phyloP scores from a whole-genome alignment of 257 asterid species.

The Solanum stenotomum region DNA sequence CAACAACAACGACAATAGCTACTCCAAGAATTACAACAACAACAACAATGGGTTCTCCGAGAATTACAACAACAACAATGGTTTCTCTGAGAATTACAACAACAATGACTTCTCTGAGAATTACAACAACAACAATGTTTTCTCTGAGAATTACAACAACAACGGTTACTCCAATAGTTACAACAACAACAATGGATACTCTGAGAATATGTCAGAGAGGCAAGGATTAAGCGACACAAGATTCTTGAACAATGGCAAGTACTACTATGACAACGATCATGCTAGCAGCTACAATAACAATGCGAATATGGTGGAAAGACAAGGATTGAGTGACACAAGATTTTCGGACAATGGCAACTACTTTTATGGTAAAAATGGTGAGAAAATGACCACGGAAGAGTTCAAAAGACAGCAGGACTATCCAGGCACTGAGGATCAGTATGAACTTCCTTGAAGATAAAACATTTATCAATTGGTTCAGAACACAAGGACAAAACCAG shows the following conservation, averaged over 20 bases:
- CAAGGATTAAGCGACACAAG: slow-evolving; percentile 59
- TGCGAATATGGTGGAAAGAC: background rate
- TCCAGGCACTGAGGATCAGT: slow-evolving; percentile 20
- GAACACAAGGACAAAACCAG: background rate
- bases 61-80: background rate
- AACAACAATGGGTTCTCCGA: background rate
- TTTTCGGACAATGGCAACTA: background rate
- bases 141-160: background rate
- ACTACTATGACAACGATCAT: slow-evolving; percentile 6
- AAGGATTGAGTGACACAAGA: background rate
- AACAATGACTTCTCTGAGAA: background rate
- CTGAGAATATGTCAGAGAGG: slow-evolving; percentile 5
- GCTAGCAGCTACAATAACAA: background rate
- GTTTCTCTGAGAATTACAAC: background rate
- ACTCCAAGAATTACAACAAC: background rate
- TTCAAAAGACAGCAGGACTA: slow-evolving; percentile 45
- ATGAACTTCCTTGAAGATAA: slow-evolving; percentile 28
- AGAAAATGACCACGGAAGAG: slow-evolving; percentile 45
- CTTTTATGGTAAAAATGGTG: background rate
- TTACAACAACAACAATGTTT: background rate
- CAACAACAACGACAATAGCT: background rate
- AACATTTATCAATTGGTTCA: background rate
- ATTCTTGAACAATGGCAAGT: slow-evolving; percentile 25
- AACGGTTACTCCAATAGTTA: background rate
- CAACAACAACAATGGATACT: background rate